A percentile compares a stretch with the other conserved stretches of the same genome.
These are phyloP conservation scores for Pestalotiopsis sp. DNA, from an alignment of 2,329 filamentous ascomycete species.

Conservation along the genomic window DNA sequence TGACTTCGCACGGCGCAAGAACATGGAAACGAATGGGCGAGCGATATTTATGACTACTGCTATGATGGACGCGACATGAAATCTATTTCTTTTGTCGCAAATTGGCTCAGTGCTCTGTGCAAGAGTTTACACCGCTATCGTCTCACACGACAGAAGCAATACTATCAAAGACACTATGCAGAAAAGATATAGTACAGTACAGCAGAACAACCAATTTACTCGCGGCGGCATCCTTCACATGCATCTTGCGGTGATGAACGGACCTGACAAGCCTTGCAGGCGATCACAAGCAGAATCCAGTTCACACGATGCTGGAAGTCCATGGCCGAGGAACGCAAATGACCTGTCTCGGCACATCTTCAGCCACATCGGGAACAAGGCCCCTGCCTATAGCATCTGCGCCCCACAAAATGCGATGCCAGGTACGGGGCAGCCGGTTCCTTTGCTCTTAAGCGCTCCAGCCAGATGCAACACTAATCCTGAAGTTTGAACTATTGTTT, in stretches of 20 bases:
- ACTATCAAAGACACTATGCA: background rate
- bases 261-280: no score
- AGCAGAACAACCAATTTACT: no score
- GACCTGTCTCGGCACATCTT: background rate
- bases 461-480: conserved; percentile 1
- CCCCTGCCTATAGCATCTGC: background rate
- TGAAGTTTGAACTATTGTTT: background rate
- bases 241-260: no score
- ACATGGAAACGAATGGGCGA: conserved; percentile 3
- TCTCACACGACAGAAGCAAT: background rate
- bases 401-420: conserved; percentile 1
- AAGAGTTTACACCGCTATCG: conserved; percentile 1
- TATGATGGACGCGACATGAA: conserved; percentile 15
- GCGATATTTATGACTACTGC: conserved; percentile 4
- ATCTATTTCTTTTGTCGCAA: conserved; percentile 11
- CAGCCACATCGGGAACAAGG: background rate
- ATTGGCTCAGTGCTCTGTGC: conserved; percentile 6
- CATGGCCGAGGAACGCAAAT: no score
- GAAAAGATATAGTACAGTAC: no score
- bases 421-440: conserved; percentile 1
- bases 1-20: background rate
- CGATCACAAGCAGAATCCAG: no score
- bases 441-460: conserved; percentile 4
- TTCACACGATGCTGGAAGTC: no score
- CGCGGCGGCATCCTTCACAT: no score